Base-by-base conservation (phyloP, 1,139 yeast genomes). In the Arxiozyma bovina region DNA sequence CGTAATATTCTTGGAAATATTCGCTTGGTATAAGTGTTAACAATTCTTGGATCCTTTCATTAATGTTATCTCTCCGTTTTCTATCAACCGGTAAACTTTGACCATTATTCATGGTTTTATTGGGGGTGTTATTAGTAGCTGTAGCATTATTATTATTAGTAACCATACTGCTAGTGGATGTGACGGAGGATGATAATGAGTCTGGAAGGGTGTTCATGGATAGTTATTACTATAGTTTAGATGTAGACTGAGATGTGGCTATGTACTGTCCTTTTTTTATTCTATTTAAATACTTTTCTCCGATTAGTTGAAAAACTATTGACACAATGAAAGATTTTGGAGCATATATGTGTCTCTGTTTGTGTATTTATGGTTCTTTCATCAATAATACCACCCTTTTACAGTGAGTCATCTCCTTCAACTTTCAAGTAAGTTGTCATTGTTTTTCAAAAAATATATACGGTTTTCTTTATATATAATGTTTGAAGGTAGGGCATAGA, bases 21-120 rank as follows among this genome's bases (percentile, higher is more conserved):
- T 79, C 80, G 17, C 73, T 72, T 0, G 97, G 96, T 3, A 91
- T 80, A 53, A 87, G 70, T 1, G 79, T 74, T 51, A 89, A 77
- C 48, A 91, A 75, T 63, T 90, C 96, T 63, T 87, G 94, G 55
- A 91, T 91, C 65, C 85, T 83, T 52, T 89, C 96, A 66, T 90
- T 90, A 69, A 91, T 87, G 64, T 87, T 88, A 68, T 90, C 98
- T 57, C 96, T 76, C 57, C 96, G 79, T 60, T 88, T 82, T 20
- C 68, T 59, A 50, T 63, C 67, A 42, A 58, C 59, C 18, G 57
- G 59, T 27, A 58, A 55, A 7, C 58, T 51, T 40, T 57, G 59
- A 17, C 45, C 22, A 7, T 38, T 46, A 8, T 34, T 27, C 30
- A 27, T 27, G 9, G 30, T 27, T 27, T 27, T 34, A 15, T 34